Evolutionary conservation across 768 basidiomycete genomes (phyloP).

Genomic region (Tricholoma hemisulphureum): DNA sequence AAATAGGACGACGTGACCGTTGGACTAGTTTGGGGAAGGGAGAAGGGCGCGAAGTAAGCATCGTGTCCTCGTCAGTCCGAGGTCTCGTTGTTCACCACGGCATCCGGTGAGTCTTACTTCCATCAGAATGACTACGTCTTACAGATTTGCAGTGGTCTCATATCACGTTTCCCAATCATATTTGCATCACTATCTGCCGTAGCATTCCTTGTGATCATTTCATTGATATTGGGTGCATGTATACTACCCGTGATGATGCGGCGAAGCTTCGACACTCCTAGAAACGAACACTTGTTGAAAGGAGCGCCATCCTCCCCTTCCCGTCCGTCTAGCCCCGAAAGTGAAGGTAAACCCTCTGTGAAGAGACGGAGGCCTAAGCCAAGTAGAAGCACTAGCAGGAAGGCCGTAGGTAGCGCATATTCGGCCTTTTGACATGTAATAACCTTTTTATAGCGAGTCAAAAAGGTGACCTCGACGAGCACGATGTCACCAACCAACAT

Average conservation of each 20-base stretch:
- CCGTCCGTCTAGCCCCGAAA: constrained; percentile 16
- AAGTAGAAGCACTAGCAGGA: constrained; percentile 23
- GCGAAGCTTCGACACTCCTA: constrained; percentile 8
- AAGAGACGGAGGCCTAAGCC: constrained; percentile 24
- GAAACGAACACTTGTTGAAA: constrained; percentile 1
- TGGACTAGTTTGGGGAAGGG: constrained; percentile 73
- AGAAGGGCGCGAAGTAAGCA: constrained; percentile 69
- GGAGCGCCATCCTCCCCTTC: constrained; percentile 1
- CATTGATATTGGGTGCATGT: constrained; percentile 47
- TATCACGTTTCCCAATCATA: constrained; percentile 65
- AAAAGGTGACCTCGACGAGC: constrained; percentile 29
- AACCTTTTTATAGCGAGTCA: constrained; percentile 21
- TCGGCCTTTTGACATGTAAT: not conserved
- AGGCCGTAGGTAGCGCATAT: constrained; percentile 15
- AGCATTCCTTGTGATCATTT: constrained; percentile 47
- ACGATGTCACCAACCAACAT: constrained; percentile 30
- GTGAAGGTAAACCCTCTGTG: constrained; percentile 15
- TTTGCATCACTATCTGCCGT: constrained; percentile 47
- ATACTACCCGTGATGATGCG: constrained; percentile 47
- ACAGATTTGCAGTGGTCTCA: constrained; percentile 50
- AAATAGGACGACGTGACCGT: constrained; percentile 69
- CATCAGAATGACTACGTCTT: not conserved
- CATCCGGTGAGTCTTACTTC: constrained; percentile 53
- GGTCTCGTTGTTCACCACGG: constrained; percentile 68
- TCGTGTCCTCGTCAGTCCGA: constrained; percentile 57